A percentile compares a stretch with the other conserved stretches of the same genome.
These are phyloP conservation scores for Cordyceps fumosorosea DNA, from an alignment of 2,329 filamentous ascomycete genomes.

Conservation along the genomic window DNA sequence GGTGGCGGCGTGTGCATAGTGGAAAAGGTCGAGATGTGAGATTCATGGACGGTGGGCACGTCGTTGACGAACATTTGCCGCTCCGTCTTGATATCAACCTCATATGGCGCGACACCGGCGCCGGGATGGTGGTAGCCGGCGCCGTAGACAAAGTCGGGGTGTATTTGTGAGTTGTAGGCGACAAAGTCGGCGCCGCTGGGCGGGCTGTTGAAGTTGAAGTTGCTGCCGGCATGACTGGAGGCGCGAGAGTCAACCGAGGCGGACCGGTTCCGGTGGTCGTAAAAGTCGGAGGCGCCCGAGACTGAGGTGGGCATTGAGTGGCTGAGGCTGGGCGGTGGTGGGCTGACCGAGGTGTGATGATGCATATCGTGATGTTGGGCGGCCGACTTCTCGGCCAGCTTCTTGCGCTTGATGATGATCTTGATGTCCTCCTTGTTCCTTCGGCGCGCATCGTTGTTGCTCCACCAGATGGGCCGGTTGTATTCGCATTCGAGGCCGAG, in stretches of 20 bases:
- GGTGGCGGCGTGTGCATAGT: constrained; percentile 78
- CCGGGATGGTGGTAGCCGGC: constrained; percentile 36
- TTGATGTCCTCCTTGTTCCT: constrained; percentile 94
- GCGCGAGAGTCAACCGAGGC: constrained; percentile 76
- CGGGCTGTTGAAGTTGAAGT: constrained; percentile 66
- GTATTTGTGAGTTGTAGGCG: constrained; percentile 58
- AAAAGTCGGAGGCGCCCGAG: constrained; percentile 62
- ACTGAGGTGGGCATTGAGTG: constrained; percentile 78
- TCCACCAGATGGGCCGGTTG: constrained; percentile 96
- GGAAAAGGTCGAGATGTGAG: constrained; percentile 85
- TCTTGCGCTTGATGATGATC: constrained; percentile 94
- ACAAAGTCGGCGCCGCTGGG: constrained; percentile 49
- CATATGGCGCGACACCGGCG: constrained; percentile 58
- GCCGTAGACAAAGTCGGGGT: constrained; percentile 51
- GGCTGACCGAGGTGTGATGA: constrained; percentile 46
- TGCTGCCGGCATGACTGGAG: constrained; percentile 43
- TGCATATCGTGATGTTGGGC: constrained; percentile 35
- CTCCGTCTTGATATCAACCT: constrained; percentile 94
- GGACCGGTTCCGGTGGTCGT: constrained; percentile 61
- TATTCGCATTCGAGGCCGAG: constrained; percentile 90
- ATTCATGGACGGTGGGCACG: constrained; percentile 76
- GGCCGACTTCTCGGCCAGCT: constrained; percentile 79
- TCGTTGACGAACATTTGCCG: constrained; percentile 91
- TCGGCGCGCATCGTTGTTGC: constrained; percentile 78
- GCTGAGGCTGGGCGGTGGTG: constrained; percentile 65